Evolutionary conservation across 140 eudicot genomes (phyloP).

Genomic region (Bidens hawaiensis): DNA sequence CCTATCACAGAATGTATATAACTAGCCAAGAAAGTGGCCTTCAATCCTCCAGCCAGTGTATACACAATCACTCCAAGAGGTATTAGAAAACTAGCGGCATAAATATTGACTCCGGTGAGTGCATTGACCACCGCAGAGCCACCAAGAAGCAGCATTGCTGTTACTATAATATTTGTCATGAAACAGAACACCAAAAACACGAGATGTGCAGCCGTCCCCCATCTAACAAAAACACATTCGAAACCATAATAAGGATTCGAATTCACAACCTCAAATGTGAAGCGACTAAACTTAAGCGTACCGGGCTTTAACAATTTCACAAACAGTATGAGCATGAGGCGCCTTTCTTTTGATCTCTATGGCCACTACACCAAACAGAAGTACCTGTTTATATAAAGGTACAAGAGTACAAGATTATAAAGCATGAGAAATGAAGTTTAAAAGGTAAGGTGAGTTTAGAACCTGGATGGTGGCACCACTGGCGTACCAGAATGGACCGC

Average conservation of each 20-base stretch:
- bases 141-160: slow-evolving; percentile 98
- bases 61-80: slow-evolving; percentile 92
- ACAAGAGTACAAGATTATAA: slow-evolving; percentile 15
- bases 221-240: slow-evolving; percentile 34
- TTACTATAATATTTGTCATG: slow-evolving; percentile 91
- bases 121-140: slow-evolving; percentile 99
- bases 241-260: not conserved
- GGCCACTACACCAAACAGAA: slow-evolving; percentile 92
- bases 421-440: not conserved
- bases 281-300: slow-evolving; percentile 13
- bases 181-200: slow-evolving; percentile 86
- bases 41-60: slow-evolving; percentile 92
- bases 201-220: slow-evolving; percentile 97
- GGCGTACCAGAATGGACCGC: slow-evolving; percentile 15
- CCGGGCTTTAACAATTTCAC: slow-evolving; percentile 99
- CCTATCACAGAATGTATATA: slow-evolving; percentile 97
- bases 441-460: slow-evolving; percentile 3
- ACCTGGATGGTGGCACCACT: slow-evolving; percentile 30
- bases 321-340: slow-evolving; percentile 94
- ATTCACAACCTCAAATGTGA: not conserved
- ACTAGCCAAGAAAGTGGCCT: slow-evolving; percentile 98
- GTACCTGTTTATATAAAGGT: slow-evolving; percentile 43
- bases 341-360: slow-evolving; percentile 98
- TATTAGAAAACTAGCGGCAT: slow-evolving; percentile 91
- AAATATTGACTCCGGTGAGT: slow-evolving; percentile 86